phyloP scores from a whole-genome alignment of 2,329 filamentous ascomycete species.

The Capronia americana region DNA sequence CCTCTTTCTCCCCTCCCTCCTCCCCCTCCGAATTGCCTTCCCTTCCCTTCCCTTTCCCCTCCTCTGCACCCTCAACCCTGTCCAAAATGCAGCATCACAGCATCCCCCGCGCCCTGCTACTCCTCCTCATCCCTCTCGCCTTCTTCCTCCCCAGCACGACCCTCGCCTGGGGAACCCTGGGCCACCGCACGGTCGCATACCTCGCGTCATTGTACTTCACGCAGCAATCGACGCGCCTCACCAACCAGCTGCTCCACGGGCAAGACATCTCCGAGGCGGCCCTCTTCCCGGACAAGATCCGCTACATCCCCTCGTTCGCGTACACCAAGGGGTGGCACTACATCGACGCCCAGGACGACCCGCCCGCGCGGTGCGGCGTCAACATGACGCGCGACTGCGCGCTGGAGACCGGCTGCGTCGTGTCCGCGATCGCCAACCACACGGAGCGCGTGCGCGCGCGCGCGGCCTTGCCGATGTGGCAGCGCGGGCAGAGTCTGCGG shows the following conservation, averaged over 20 bases:
- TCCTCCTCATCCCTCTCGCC: neutral
- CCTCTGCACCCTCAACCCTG: neutral
- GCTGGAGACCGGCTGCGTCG: conserved; percentile 55
- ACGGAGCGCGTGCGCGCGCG: conserved; percentile 48
- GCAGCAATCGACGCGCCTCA: conserved; percentile 27
- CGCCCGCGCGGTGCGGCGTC: conserved; percentile 36
- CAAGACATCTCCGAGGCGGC: conserved; percentile 41
- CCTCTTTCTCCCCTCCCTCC: neutral
- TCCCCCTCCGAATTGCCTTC: neutral
- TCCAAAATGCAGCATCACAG: neutral
- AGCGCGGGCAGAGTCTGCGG: conserved; percentile 50
- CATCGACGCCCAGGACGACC: conserved; percentile 39
- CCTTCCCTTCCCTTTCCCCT: neutral
- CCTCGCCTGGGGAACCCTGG: conserved; percentile 58
- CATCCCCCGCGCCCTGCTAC: neutral
- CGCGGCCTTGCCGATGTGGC: conserved; percentile 42
- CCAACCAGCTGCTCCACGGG: conserved; percentile 37
- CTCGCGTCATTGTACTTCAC: conserved; percentile 50
- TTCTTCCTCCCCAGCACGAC: conserved; percentile 8
- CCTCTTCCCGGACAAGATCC: conserved; percentile 40
- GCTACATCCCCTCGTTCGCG: conserved; percentile 38
- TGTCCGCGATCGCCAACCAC: conserved; percentile 62
- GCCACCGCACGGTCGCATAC: conserved; percentile 62
- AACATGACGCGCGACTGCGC: conserved; percentile 57
- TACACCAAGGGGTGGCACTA: conserved; percentile 40